phyloP scores from a whole-genome alignment of 1,284 basidiomycete genomes.

The Ceratobasidium theobromae region DNA sequence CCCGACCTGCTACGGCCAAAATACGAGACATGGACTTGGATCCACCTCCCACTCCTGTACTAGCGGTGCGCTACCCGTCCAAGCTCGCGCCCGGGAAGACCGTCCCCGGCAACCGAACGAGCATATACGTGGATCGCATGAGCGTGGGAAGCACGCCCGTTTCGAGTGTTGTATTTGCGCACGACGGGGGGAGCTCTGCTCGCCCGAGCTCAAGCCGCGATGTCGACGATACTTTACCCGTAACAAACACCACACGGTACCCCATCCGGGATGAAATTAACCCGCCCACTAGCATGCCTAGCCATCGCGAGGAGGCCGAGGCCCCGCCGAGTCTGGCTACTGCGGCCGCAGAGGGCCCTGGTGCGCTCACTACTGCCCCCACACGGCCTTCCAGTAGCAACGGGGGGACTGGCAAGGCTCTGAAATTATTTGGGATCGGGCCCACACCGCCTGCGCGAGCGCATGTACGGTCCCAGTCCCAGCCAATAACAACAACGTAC shows the following conservation, averaged over 20 bases:
- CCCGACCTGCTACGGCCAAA: neutral
- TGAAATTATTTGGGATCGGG: constrained; percentile 13
- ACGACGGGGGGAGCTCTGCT: neutral
- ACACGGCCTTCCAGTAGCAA: neutral
- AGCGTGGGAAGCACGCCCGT: neutral
- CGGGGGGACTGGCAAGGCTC: neutral
- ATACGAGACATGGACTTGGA: neutral
- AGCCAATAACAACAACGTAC: neutral
- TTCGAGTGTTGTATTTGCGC: constrained; percentile 22
- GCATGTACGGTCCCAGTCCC: constrained; percentile 13
- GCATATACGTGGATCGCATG: constrained; percentile 8
- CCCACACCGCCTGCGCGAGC: constrained; percentile 1
- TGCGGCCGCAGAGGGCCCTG: too few species aligned
- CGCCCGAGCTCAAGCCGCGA: neutral
- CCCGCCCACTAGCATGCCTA: too few species aligned
- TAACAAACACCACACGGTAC: too few species aligned
- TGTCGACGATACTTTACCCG: too few species aligned
- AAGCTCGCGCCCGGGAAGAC: neutral
- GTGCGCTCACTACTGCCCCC: too few species aligned
- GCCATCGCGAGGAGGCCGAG: too few species aligned
- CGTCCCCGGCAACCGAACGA: neutral
- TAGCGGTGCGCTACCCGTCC: constrained; percentile 4
- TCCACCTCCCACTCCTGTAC: neutral
- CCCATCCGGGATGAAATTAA: too few species aligned
- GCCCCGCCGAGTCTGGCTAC: too few species aligned